Evolutionary conservation across 805 yeast genomes (phyloP), one percentile per base, ranked within the genome.

Genomic region (Tetrapisispora arboricola): DNA sequence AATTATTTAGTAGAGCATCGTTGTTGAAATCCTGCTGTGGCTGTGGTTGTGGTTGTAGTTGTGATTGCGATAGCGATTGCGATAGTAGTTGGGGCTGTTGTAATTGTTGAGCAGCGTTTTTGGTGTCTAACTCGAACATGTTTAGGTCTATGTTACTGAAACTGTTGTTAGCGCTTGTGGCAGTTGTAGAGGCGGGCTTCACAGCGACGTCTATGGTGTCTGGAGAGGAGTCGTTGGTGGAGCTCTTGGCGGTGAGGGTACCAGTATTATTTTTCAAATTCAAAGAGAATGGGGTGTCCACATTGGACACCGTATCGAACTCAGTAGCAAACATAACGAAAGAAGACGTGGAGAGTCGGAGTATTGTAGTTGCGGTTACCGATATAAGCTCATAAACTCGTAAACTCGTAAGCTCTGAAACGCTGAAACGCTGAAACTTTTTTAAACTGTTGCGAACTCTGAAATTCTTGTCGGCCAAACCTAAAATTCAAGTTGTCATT

Each of bases 171-270:
- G 36, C 12, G 25, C 25, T 35, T 2, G 27, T 36, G 10, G 31
- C 39, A 13, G 32, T 36, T 3, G 28, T 36, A 12, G 37, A 34
- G 22, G 29, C 37, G 15, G 29, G 29, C 29, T 34, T 32, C 12
- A 32, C n/a, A 6, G n/a, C 21, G 6, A 26, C 18, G 26, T 34
- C 37, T 4, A 36, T 28, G 3, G 39, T 28, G 15, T 36, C 32
- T 15, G 32, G 34, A 12, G 36, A 31, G 6, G 44, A 39, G 25
- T 39, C 35, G 30, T 43, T 44, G 19, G 40, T 34, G 28, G 40
- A 40, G 39, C 38, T 31, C 21, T 26, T 22, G 13, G 18, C 26
- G 15, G 39, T n/a, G 11, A 26, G 7, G 15, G 28, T 9, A 15
- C 13, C 28, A 2, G 16, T 16, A 36, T n/a, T 21, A 16, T 37